phyloP scores from a whole-genome alignment of 106 monocot genomes.

The Ottelia alismoides region DNA sequence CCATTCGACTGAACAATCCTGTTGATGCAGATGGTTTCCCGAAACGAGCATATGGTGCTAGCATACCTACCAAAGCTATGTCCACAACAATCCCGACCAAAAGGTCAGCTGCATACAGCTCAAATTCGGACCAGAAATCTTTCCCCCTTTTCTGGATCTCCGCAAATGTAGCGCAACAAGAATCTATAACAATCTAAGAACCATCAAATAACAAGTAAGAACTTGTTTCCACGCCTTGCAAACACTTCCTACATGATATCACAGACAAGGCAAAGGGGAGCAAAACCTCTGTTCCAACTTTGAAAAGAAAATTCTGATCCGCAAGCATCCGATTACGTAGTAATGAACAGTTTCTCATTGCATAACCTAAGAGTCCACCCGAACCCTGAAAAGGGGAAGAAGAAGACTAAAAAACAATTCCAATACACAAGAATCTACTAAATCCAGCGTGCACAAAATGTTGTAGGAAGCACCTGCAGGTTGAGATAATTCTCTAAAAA shows the following conservation, averaged over 20 bases:
- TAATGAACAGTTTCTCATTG: conserved; percentile 30
- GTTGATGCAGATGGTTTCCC: conserved; percentile 28
- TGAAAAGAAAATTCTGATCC: conserved; percentile 62
- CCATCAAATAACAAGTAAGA: not conserved
- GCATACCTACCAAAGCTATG: conserved; percentile 57
- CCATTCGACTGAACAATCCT: conserved; percentile 28
- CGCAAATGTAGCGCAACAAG: conserved; percentile 69
- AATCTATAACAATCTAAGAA: conserved; percentile 57
- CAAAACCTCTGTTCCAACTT: conserved; percentile 63
- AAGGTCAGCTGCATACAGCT: conserved; percentile 65
- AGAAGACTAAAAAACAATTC: not conserved
- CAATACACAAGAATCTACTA: not conserved
- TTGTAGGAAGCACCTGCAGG: conserved; percentile 31
- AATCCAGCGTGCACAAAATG: not conserved
- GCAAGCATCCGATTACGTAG: conserved; percentile 66
- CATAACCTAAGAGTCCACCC: conserved; percentile 36
- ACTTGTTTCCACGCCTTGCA: not conserved
- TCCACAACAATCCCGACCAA: conserved; percentile 66
- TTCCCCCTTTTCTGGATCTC: conserved; percentile 76
- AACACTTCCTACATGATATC: not conserved
- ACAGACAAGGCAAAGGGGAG: not conserved
- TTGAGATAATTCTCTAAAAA: conserved; percentile 42
- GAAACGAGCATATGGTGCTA: too few relatives aligned
- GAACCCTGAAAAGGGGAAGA: conserved; percentile 21
- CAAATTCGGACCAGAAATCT: conserved; percentile 77